Evolutionary conservation across 2,329 filamentous ascomycete genomes (phyloP), one percentile per base, ranked within the genome.

Genomic region (Macrophomina tecta): DNA sequence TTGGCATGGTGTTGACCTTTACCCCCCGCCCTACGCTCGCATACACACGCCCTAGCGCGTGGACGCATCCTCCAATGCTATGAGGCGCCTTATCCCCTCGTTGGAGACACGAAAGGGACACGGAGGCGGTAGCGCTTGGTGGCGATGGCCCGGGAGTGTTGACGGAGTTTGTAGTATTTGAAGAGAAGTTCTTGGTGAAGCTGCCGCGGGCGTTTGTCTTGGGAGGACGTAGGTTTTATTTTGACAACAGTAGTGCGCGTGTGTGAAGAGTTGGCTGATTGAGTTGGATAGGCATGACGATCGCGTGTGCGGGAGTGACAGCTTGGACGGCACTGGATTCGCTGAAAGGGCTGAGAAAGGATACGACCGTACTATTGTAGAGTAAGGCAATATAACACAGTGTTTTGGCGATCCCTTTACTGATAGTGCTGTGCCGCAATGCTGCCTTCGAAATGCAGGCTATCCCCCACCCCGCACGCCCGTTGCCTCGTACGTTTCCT

Each of bases 101-200:
- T 23, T 23, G 23, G 23, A 23, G 23, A 23, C 23, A 70, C 9
- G 71, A 74, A 23, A 65, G 56, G 30, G 61, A 68, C n/a, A 48
- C 1, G 67, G 55, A n/a, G 1, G n/a, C 11, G 3, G 3, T 46
- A 23, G 51, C 46, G 9, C 53, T 69, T 30, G 73, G 68, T 28
- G 69, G 55, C 8, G 66, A 72, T 30, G 63, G 23, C 52, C 12
- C 51, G 2, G 75, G 75, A 1, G 70, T 74, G 16, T 53, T 77
- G 64, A 64, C 64, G 18, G 71, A 76, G 65, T 76, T 72, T 66
- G 71, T 67, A 0, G 67, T 76, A 0, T 74, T 73, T 34, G 67
- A 73, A 2, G 73, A 75, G 46, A 65, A 74, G 46, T 42, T 65
- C 6, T 66, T 77, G 56, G 73, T 75, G 6, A 68, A 70, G 53